Base-by-base conservation (phyloP, 2,329 filamentous ascomycete species). In the Hypocreales sp. region DNA sequence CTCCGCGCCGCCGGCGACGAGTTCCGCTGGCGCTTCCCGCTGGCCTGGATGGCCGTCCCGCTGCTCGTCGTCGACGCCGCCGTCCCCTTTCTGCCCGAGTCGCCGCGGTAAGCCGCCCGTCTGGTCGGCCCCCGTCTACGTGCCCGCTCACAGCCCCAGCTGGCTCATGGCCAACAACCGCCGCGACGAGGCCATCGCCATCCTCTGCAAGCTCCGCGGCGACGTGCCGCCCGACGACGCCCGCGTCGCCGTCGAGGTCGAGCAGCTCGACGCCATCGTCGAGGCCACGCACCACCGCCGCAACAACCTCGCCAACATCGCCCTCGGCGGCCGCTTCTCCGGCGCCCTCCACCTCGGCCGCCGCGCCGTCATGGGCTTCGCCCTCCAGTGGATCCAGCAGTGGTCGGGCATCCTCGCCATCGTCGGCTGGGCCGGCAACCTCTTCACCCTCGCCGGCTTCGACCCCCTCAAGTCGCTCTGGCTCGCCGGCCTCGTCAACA, bases 401-500 rank as follows among this genome's bases (percentile, higher is more conserved):
- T 59, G 54, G 55, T 56, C 54, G 9, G 55, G 55, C 30, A 58
- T 59, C 31, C 45, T 55, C 5, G 51, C 51, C 27, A 53, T 58
- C 20, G 53, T 51, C 5, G 46, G 47, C 9, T 58, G 53, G 49
- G 31, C 40, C 0, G 33, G 34, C 3, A 34, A 29, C 7, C 19
- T 44, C 8, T 41, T 44, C 25, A 30, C 28, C 20, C 31, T 41
- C 5, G 40, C 40, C 3, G 40, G 40, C 3, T 44, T 42, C 26
- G 38, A 40, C 27, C 8, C 30, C 7, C 37, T 37, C 25, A 42
- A 42, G 20, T 36, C 39, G 8, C 34, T 42, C 4, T 40, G 61
- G 20, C 53, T 67, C 8, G 55, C 61, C 2, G 63, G 63, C 5
- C 56, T 60, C 5, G 41, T 64, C 11, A 67, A 65, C 40, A 65